Percentiles rank a stretch among this genome's conserved stretches.
Conservation (phyloP, 768 basidiomycete genomes). For the Infundibulicybe gibba region DNA sequence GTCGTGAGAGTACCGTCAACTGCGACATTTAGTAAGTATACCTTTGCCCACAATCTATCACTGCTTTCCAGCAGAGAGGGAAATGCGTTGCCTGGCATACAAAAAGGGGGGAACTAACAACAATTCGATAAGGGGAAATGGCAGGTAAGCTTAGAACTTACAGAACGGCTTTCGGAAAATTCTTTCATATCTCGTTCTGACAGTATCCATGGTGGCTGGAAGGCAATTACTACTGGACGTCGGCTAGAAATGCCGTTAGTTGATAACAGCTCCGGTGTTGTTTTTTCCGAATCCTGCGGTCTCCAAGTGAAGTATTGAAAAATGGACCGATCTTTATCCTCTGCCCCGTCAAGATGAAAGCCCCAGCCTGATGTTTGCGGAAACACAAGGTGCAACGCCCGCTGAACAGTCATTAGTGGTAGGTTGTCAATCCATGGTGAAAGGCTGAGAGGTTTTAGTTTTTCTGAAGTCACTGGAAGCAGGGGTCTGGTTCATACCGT, state of each 20-base stretch:
- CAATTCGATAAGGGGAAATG: constrained; percentile 10
- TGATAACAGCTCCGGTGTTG: constrained; percentile 7
- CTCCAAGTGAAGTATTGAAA: constrained; percentile 46
- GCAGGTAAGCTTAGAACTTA: constrained; percentile 13
- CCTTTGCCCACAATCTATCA: constrained; percentile 62
- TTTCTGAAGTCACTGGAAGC: no score
- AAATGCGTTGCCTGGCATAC: constrained; percentile 26
- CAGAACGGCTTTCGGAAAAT: constrained; percentile 43
- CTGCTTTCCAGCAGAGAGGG: constrained; percentile 33
- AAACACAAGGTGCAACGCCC: constrained; percentile 39
- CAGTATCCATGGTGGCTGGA: constrained; percentile 60
- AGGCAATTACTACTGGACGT: constrained; percentile 45
- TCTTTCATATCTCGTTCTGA: constrained; percentile 49
- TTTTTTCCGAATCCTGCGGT: neutral
- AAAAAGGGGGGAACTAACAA: constrained; percentile 36
- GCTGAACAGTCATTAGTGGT: constrained; percentile 48
- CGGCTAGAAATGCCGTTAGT: constrained; percentile 17
- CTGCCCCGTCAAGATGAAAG: constrained; percentile 29
- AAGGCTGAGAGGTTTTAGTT: constrained; percentile 26
- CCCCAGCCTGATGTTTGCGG: constrained; percentile 39
- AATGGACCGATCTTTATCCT: constrained; percentile 32
- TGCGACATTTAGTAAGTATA: constrained; percentile 7
- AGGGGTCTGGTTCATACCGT: constrained; percentile 25
- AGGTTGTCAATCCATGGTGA: constrained; percentile 46
- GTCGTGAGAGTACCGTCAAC: no score